phyloP scores from a whole-genome alignment of 129 eudicot species.

The Artemisia argyi region DNA sequence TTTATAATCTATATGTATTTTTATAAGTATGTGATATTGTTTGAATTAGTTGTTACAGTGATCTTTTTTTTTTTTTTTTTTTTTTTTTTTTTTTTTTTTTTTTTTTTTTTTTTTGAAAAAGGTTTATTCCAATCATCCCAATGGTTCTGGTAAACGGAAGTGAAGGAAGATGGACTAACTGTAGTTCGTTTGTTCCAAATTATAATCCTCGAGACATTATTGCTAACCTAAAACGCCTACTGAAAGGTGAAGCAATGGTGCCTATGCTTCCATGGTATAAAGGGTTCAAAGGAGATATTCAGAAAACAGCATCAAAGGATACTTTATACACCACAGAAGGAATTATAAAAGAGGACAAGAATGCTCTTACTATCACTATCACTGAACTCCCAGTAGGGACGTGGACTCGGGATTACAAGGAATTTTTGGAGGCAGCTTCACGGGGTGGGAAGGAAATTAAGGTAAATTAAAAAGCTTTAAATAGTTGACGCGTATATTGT shows the following conservation, averaged over 20 bases:
- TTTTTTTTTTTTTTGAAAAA: conserved; percentile 23
- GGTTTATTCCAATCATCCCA: conserved; percentile 89
- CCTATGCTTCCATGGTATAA: conserved; percentile 43
- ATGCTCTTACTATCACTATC: conserved; percentile 46
- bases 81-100: too few species aligned
- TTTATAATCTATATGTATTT: too few species aligned
- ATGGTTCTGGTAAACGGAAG: conserved; percentile 88
- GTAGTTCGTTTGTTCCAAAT: conserved; percentile 87
- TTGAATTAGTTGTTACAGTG: too few species aligned
- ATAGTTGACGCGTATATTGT: too few species aligned
- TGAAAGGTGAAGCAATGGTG: conserved; percentile 63
- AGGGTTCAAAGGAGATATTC: too few species aligned
- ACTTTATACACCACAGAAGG: conserved; percentile 70
- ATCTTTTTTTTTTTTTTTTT: too few species aligned
- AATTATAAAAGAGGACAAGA: conserved; percentile 41
- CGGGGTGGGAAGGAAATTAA: conserved; percentile 63
- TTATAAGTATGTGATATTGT: too few species aligned
- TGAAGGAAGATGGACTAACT: conserved; percentile 96
- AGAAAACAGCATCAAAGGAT: conserved; percentile 33
- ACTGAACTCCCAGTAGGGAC: conserved; percentile 79
- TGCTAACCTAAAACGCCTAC: conserved; percentile 62
- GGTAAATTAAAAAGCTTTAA: conserved; percentile 30
- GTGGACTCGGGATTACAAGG: conserved; percentile 92
- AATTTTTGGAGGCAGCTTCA: conserved; percentile 57
- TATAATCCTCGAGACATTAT: conserved; percentile 80